Conservation (phyloP, 352 stramenopile genomes). For the Phytophthora sansomeana region DNA sequence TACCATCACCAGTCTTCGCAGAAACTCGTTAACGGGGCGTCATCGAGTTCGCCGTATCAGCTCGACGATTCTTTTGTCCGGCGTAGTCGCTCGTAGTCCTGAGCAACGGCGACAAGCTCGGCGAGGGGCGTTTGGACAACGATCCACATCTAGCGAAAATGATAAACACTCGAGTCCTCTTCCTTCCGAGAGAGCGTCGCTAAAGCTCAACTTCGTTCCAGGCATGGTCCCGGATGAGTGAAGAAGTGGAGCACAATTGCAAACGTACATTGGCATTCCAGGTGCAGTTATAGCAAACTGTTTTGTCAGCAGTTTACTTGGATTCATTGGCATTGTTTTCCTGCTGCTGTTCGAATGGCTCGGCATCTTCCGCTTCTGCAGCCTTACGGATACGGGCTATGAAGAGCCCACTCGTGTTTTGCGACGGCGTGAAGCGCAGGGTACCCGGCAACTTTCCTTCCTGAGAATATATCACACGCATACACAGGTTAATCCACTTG, state of each 20-base stretch:
- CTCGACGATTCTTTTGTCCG: conserved; percentile 19
- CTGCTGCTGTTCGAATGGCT: background rate
- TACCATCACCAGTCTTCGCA: background rate
- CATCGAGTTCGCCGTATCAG: conserved; percentile 24
- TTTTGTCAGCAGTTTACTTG: background rate
- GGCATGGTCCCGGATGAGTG: conserved; percentile 19
- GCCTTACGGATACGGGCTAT: conserved; percentile 68
- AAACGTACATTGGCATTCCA: conserved; percentile 8
- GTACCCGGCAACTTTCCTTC: conserved; percentile 58
- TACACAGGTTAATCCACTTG: background rate
- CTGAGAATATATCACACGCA: conserved; percentile 25
- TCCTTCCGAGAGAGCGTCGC: conserved; percentile 2
- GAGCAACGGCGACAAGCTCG: conserved; percentile 13
- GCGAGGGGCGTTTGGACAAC: conserved; percentile 25
- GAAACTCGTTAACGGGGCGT: conserved; percentile 20
- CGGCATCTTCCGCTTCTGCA: background rate
- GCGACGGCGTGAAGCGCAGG: conserved; percentile 75
- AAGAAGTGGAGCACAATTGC: background rate
- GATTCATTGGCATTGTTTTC: background rate
- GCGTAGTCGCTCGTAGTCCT: background rate
- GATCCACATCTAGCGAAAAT: conserved; percentile 11
- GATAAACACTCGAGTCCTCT: conserved; percentile 1
- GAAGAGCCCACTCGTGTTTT: conserved; percentile 78
- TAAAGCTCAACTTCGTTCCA: conserved; percentile 5
- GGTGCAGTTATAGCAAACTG: background rate